Evolutionary conservation across 148 eudicot genomes (phyloP).

Genomic region (Talinum fruticosum): DNA sequence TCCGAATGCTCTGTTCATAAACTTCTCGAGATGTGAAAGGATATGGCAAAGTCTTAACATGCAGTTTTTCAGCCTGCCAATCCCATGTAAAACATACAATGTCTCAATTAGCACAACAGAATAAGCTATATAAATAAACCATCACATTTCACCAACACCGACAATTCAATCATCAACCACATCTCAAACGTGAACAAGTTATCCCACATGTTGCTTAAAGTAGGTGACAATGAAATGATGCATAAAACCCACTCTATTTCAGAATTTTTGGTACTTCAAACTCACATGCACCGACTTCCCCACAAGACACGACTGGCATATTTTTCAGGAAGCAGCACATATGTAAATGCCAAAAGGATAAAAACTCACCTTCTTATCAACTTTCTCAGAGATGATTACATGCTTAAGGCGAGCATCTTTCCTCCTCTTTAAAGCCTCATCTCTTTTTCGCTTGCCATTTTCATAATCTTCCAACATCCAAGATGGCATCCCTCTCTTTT

Average conservation of each 20-base stretch:
- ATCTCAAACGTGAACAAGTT: background rate
- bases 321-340: background rate
- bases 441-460: constrained; percentile 69
- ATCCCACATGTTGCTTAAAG: background rate
- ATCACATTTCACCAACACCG: background rate
- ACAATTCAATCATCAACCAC: background rate
- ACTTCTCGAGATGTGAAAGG: constrained; percentile 69
- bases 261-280: background rate
- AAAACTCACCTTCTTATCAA: constrained; percentile 75
- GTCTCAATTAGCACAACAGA: background rate
- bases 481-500: constrained; percentile 76
- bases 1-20: constrained; percentile 65
- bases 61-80: constrained; percentile 75
- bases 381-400: constrained; percentile 85
- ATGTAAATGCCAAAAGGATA: constrained; percentile 4
- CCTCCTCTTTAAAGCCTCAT: constrained; percentile 74
- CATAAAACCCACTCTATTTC: background rate
- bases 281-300: background rate
- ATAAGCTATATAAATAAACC: background rate
- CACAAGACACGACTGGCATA: background rate
- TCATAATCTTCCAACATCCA: constrained; percentile 82
- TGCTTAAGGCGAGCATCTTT: constrained; percentile 73
- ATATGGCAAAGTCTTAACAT: constrained; percentile 61
- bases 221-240: background rate
- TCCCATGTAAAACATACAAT: background rate